phyloP scores from a whole-genome alignment of 176 grass and related monocot species.

The Triticum dicoccoides region DNA sequence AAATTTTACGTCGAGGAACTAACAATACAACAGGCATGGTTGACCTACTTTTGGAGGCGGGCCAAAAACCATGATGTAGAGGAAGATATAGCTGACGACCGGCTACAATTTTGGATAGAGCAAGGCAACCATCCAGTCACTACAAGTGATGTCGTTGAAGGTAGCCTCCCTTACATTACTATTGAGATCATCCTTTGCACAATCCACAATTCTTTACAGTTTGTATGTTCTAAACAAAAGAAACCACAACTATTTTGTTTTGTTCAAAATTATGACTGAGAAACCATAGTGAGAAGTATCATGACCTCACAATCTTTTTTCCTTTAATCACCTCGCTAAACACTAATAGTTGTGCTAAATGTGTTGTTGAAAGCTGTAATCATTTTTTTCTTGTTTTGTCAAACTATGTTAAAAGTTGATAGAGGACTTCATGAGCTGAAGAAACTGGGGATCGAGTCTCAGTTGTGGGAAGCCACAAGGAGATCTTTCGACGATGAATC shows the following conservation, averaged over 20 bases:
- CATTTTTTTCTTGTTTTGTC: neutral
- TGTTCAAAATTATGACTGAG: neutral
- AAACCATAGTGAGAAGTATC: neutral
- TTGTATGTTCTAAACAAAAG: neutral
- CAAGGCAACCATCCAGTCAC: slow-evolving; percentile 65
- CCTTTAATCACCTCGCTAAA: neutral
- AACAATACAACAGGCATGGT: slow-evolving; percentile 64
- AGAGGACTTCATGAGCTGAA: slow-evolving; percentile 79
- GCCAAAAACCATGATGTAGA: slow-evolving; percentile 80
- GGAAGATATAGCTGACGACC: slow-evolving; percentile 97
- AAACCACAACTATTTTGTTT: neutral
- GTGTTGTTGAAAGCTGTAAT: neutral
- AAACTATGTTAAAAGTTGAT: slow-evolving; percentile 57
- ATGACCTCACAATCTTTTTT: neutral
- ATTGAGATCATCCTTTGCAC: neutral
- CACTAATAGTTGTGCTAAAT: neutral
- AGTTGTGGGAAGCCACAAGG: slow-evolving; percentile 80
- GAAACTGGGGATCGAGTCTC: slow-evolving; percentile 82
- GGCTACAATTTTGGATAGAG: slow-evolving; percentile 91
- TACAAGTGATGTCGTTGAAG: slow-evolving; percentile 67
- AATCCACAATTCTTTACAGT: neutral
- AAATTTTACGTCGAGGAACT: slow-evolving; percentile 1
- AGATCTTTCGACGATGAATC: slow-evolving; percentile 48
- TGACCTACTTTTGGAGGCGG: slow-evolving; percentile 85
- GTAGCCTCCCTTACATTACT: slow-evolving; percentile 31